Percentiles rank a stretch among this genome's conserved stretches.
Conservation (phyloP, 208 protist genomes). For the Leishmania aethiopica region DNA sequence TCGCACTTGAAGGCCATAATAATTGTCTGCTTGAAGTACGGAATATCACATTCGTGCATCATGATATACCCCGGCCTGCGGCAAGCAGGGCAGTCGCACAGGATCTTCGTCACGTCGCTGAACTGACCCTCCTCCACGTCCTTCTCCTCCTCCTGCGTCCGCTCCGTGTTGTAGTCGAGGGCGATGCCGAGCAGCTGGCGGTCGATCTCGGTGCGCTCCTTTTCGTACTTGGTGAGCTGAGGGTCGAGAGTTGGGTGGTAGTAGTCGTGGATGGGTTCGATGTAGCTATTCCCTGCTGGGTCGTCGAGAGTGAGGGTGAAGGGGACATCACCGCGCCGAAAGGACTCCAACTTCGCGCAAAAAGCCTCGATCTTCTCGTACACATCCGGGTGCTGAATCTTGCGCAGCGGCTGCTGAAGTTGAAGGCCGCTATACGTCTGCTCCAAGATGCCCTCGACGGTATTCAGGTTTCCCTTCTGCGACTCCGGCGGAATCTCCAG, state of each 20-base stretch:
- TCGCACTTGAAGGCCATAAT: slow-evolving; percentile 95
- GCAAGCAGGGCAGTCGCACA: slow-evolving; percentile 85
- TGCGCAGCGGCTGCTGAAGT: slow-evolving; percentile 75
- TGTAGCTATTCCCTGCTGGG: slow-evolving; percentile 93
- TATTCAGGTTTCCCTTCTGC: slow-evolving; percentile 92
- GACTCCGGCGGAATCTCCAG: slow-evolving; percentile 93
- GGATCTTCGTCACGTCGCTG: slow-evolving; percentile 67
- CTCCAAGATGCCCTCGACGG: slow-evolving; percentile 93
- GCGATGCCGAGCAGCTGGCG: slow-evolving; percentile 84
- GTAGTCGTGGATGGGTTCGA: slow-evolving; percentile 90
- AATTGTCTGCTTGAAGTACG: slow-evolving; percentile 95
- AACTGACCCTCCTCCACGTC: slow-evolving; percentile 82
- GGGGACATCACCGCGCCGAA: slow-evolving; percentile 60
- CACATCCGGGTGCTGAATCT: slow-evolving; percentile 75
- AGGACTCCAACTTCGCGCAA: slow-evolving; percentile 71
- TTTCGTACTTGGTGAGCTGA: slow-evolving; percentile 83
- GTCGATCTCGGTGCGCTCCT: slow-evolving; percentile 85
- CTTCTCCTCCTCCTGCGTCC: slow-evolving; percentile 70
- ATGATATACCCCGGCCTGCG: slow-evolving; percentile 59
- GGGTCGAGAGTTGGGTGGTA: slow-evolving; percentile 90
- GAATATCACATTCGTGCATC: slow-evolving; percentile 91
- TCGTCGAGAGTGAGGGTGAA: slow-evolving; percentile 96
- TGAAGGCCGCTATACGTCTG: slow-evolving; percentile 80
- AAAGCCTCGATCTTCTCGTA: slow-evolving; percentile 83
- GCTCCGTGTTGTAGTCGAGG: slow-evolving; percentile 90